Base-by-base conservation (phyloP, 768 basidiomycete genomes). In the Baorangia bicolor region DNA sequence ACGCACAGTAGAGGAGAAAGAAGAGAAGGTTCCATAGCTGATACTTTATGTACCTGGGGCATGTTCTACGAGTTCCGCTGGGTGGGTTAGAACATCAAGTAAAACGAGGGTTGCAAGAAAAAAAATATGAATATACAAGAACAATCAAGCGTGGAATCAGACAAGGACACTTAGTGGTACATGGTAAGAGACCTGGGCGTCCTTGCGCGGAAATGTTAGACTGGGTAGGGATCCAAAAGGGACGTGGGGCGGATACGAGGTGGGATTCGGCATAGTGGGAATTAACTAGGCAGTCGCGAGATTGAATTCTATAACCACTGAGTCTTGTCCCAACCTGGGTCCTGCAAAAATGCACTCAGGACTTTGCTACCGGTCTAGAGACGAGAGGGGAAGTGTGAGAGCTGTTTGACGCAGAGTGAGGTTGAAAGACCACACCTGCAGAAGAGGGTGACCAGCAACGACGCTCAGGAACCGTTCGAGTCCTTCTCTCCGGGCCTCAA, bases 361-460 rank as follows among this genome's bases (percentile, higher is more conserved):
- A 98, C 94, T 69, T 97, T 97, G 74, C 92, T 94, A 47, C 95
- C 95, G 5, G 95, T 98, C 93, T 94, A 38, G 33, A 28, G 11
- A 31, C 3, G 16, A 35, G 10, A 43, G 30, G 3, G 39, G 4
- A 50, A 14, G 46, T 14, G n/a, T 64, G 59, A 55, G 51, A 56
- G 53, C 40, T 28, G 25, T n/a, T 10, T 31, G 21, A 37, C 14
- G 10, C 23, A 38, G 33, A 38, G 38, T 14, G 38, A 31, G 2
- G 18, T n/a, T 39, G 27, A 18, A 18, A 33, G 30, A 73, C 83
- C 57, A 59, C 14, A 92, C 94, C 85, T 99, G 96, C 25, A 99
- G 76, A 53, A 99, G 76, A 9, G 97, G 97, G 70, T 99, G 97
- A 0, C 97, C 97, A 3, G 97, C 97, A 45, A 99, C 96, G 59